phyloP scores from a whole-genome alignment of 2,329 filamentous ascomycete genomes.

The Pseudocercospora ulei region DNA sequence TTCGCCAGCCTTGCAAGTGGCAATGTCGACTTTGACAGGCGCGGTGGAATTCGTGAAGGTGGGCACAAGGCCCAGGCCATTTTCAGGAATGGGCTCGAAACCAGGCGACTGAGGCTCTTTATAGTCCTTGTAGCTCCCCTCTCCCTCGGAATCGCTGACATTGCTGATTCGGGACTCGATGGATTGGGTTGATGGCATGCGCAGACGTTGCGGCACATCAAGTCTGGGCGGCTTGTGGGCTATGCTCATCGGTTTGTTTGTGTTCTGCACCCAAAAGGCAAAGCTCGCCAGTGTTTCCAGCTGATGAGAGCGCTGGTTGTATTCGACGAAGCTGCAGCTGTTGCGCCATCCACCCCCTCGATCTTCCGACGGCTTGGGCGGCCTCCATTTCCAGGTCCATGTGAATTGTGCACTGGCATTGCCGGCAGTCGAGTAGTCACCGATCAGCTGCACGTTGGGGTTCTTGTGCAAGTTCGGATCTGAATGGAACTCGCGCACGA shows the following conservation, averaged over 20 bases:
- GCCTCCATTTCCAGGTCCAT: slow-evolving; percentile 96
- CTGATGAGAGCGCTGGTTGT: slow-evolving; percentile 83
- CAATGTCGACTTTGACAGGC: slow-evolving; percentile 72
- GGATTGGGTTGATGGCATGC: slow-evolving; percentile 78
- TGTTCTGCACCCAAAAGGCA: slow-evolving; percentile 81
- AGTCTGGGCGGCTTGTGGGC: slow-evolving; percentile 56
- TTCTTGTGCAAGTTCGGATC: slow-evolving; percentile 97
- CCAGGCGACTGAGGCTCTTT: slow-evolving; percentile 41
- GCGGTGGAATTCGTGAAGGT: slow-evolving; percentile 34
- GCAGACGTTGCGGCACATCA: slow-evolving; percentile 54
- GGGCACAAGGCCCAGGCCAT: slow-evolving; percentile 39
- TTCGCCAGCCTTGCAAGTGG: slow-evolving; percentile 72
- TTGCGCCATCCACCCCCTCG: slow-evolving; percentile 89
- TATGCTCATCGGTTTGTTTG: slow-evolving; percentile 35
- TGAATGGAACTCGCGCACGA: slow-evolving; percentile 91
- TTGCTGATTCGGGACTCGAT: slow-evolving; percentile 69
- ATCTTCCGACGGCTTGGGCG: slow-evolving; percentile 72
- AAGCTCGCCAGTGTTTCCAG: slow-evolving; percentile 83
- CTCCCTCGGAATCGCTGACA: slow-evolving; percentile 55
- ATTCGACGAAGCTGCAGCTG: slow-evolving; percentile 94
- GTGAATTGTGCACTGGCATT: slow-evolving; percentile 76
- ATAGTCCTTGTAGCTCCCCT: slow-evolving; percentile 37
- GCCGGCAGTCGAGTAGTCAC: slow-evolving; percentile 79
- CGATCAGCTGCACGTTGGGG: slow-evolving; percentile 87
- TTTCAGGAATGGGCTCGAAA: slow-evolving; percentile 43